Evolutionary conservation across 1,284 basidiomycete species (phyloP), one percentile per base, ranked within the genome.

Genomic region (Ceratobasidium sp.): DNA sequence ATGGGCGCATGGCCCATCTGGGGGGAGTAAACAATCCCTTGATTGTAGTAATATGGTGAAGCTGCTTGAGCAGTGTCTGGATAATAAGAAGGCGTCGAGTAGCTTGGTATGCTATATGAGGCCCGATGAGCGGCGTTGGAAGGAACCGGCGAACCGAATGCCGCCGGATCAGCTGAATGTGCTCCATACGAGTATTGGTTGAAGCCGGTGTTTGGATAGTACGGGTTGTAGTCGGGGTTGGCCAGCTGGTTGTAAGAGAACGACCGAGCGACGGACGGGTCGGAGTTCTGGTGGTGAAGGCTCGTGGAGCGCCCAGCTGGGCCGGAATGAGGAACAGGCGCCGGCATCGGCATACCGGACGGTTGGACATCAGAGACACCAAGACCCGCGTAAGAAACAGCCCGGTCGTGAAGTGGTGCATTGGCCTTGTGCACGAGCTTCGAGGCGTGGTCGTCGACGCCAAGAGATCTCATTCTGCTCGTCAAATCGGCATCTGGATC

Each of bases 401-500:
- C 62, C 11, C 62, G 62, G 25, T 21, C 62, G 33, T 64, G 60
- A 30, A 30, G 16, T 19, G 25, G 25, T 4, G 11, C 36, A 41
- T 44, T 67, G 9, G 60, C 23, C 25, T 56, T 46, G 27, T 56
- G 52, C 21, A 27, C 27, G 19, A 44, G 30, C 23, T 53, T 53
- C 16, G 62, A 9, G 50, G 19, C 27, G 16, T 36, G 41, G 16
- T 89, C 88, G 73, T 87, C 88, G 47, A 87, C 84, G 16, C 79
- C 82, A 84, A 90, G 87, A 8, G 86, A 85, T 69, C 87, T 83
- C 60, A 89, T 78, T 0, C 83, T 81, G 44, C 82, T 75, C 21
- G 85, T 79, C 36, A 87, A 78, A 36, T 88, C 86, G 56, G 59
- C 41, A 25, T 67, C 52, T 25, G 52, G 8, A 52, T 67, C 62